Percentiles rank a stretch among this genome's conserved stretches.
Conservation (phyloP, 768 basidiomycete species). For the Sporobolomyces pararoseus region DNA sequence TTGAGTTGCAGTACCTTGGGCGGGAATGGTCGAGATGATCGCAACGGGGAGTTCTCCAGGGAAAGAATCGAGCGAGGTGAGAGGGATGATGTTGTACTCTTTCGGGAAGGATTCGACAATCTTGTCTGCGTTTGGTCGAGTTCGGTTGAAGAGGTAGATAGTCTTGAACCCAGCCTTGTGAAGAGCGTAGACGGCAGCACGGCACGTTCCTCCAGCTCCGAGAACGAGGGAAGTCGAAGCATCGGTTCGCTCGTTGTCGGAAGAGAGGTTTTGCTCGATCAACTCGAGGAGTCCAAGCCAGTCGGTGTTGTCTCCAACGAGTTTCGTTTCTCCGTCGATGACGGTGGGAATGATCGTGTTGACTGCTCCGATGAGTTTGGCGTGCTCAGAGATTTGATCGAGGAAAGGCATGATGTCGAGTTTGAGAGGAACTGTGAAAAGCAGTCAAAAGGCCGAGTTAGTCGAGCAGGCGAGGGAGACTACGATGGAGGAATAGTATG, state of each 20-base stretch:
- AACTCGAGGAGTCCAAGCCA: conserved; percentile 78
- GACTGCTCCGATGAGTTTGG: conserved; percentile 83
- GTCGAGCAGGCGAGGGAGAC: too few relatives aligned
- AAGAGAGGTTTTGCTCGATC: conserved; percentile 46
- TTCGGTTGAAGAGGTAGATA: conserved; percentile 87
- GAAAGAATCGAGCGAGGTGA: conserved; percentile 57
- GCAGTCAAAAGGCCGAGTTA: background rate
- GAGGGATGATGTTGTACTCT: conserved; percentile 58
- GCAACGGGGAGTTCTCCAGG: conserved; percentile 58
- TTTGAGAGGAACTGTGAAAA: conserved; percentile 68
- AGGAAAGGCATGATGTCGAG: conserved; percentile 80
- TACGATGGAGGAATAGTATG: too few relatives aligned
- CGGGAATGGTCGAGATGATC: conserved; percentile 86
- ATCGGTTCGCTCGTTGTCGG: conserved; percentile 51
- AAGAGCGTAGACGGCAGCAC: conserved; percentile 88
- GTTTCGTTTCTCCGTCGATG: conserved; percentile 51
- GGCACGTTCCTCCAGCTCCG: conserved; percentile 90
- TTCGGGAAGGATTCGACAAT: conserved; percentile 67
- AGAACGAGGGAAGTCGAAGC: conserved; percentile 69
- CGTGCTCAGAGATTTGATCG: conserved; percentile 73
- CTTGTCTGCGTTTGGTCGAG: conserved; percentile 65
- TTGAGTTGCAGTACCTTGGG: conserved; percentile 57
- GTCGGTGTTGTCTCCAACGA: conserved; percentile 92
- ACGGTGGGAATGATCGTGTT: conserved; percentile 74
- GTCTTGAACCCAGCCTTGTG: conserved; percentile 62